These are phyloP conservation scores for Beta vulgaris DNA, from an alignment of 148 eudicot species.

Conservation along the genomic window DNA sequence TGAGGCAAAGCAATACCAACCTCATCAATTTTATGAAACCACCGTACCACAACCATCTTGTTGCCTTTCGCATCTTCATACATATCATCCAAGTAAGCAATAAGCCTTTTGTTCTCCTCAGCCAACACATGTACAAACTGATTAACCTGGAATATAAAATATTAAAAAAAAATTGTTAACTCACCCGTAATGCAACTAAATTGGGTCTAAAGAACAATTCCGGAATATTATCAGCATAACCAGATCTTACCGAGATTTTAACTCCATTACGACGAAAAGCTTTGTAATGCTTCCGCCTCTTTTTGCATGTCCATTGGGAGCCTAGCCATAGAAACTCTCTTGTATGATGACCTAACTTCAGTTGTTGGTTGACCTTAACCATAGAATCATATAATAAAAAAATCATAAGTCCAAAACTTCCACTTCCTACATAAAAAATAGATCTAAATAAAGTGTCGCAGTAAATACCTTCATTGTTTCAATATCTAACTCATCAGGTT, in stretches of 20 bases:
- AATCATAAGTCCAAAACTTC: background rate
- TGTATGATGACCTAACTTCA: slow-evolving; percentile 31
- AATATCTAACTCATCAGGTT: slow-evolving; percentile 19
- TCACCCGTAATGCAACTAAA: background rate
- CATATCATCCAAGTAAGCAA: slow-evolving; percentile 83
- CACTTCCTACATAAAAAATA: background rate
- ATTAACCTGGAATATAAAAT: slow-evolving; percentile 50
- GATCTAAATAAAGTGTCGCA: background rate
- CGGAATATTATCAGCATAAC: too few species aligned
- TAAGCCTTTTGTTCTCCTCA: slow-evolving; percentile 65
- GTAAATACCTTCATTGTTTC: slow-evolving; percentile 41
- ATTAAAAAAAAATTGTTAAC: background rate
- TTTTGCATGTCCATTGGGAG: slow-evolving; percentile 61
- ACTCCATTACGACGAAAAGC: slow-evolving; percentile 65
- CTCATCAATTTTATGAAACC: slow-evolving; percentile 98
- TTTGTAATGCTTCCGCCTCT: slow-evolving; percentile 59
- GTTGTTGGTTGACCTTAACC: slow-evolving; percentile 37
- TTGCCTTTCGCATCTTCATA: slow-evolving; percentile 77
- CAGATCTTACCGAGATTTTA: slow-evolving; percentile 48
- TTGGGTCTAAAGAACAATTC: too few species aligned
- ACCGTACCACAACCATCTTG: slow-evolving; percentile 91
- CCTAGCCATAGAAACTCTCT: slow-evolving; percentile 61
- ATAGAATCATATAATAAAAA: background rate
- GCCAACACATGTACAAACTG: slow-evolving; percentile 82
- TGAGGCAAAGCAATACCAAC: slow-evolving; percentile 81